Base-by-base conservation (phyloP, 805 yeast genomes). In the Nakazawaea ernobii region DNA sequence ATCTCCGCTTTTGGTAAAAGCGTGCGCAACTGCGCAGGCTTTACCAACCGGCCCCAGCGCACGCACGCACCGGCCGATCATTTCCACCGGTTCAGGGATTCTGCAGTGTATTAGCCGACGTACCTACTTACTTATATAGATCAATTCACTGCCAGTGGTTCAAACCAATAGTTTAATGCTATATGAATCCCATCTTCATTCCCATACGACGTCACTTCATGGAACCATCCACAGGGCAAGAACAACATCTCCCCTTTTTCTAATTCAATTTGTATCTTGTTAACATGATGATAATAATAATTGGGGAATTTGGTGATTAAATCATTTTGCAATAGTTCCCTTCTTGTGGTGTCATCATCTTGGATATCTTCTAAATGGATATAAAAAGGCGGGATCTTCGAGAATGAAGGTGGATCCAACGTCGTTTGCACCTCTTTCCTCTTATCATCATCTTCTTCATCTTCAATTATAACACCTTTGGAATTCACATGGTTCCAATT, bases 151-250 rank as follows among this genome's bases (percentile, higher is more conserved):
- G 71, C 71, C 0, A 89, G 88, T 5, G 91, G 88, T 7, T 78
- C 69, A 58, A 78, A 83, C 92, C 92, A 85, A 62, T 84, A 85
- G 58, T 85, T 85, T 9, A 84, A 55, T 0, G 91, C 90, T 32
- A 77, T 68, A 55, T 85, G 92, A 2, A 70, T 63, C 28, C 57
- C 58, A 13, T 54, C 59, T 1, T 39, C 42, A 13, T 50, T 38
- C 2, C 83, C 82, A 59, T 69, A 82, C 8, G 87, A 81, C 1
- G 86, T 75, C 2, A 85, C 92, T 59, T 85, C 92, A 59, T 85
- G 92, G 56, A 85, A 85, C 91, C 91, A 85, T 2, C 92, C 90
- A 1, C 86, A 75, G 0, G 92, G 92, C 26, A 85, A 59, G 57
- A 77, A 85, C 20, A 85, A 60, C 82, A 82, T 78, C 42, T 84